A percentile compares a stretch with the other conserved stretches of the same genome.
Evolutionary conservation across 768 basidiomycete genomes (phyloP).

Genomic region (Epithele typhae): DNA sequence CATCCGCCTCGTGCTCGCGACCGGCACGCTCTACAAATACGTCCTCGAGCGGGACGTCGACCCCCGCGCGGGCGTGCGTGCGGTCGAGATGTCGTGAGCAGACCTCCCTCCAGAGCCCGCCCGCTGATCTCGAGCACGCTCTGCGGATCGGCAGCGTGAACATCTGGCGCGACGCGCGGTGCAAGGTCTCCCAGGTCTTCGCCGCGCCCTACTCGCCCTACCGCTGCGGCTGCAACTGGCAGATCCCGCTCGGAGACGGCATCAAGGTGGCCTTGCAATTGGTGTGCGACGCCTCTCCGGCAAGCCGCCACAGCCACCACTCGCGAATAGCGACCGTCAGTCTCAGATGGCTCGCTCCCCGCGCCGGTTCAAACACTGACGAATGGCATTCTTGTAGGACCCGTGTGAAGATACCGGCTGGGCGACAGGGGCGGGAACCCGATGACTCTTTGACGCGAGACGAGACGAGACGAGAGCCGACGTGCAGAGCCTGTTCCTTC

Average conservation of each 20-base stretch:
- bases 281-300: not conserved
- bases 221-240: not conserved
- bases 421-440: not conserved
- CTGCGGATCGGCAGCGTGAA: conserved; percentile 37
- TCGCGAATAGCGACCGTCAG: no score
- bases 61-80: conserved; percentile 19
- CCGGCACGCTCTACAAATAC: conserved; percentile 46
- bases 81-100: conserved; percentile 44
- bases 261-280: conserved; percentile 7
- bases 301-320: no score
- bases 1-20: conserved; percentile 44
- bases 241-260: conserved; percentile 12
- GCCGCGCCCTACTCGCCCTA: conserved; percentile 1
- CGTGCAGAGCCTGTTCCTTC: no score
- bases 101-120: not conserved
- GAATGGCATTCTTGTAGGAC: no score
- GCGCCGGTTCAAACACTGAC: no score
- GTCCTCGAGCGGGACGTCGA: conserved; percentile 34
- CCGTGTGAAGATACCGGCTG: not conserved
- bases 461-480: no score
- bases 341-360: no score
- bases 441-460: no score
- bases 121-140: not conserved
- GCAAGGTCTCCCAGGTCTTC: conserved; percentile 27
- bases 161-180: conserved; percentile 41